A percentile compares a stretch with the other conserved stretches of the same genome.
Evolutionary conservation across 2,329 filamentous ascomycete species (phyloP).

Genomic region (Venturia carpophila): DNA sequence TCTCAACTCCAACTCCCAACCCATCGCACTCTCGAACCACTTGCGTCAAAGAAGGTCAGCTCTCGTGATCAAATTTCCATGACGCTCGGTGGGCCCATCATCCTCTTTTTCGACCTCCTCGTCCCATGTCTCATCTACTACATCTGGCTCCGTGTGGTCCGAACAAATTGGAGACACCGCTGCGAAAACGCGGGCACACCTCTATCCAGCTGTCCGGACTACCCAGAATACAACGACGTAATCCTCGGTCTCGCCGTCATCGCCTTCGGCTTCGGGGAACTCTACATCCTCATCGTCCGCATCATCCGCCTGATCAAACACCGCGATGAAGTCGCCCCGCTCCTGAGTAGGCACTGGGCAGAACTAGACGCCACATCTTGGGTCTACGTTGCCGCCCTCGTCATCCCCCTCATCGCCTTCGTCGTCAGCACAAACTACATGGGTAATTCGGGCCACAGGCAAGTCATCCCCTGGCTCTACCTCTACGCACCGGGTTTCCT

Average conservation of each 20-base stretch:
- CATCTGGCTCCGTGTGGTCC: conserved; percentile 25
- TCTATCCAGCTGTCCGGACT: background rate
- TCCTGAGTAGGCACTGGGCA: conserved; percentile 26
- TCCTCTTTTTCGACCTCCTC: conserved; percentile 27
- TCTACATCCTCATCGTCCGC: conserved; percentile 28
- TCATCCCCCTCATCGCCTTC: conserved; percentile 27
- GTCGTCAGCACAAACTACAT: conserved; percentile 19
- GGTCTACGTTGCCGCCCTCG: conserved; percentile 27
- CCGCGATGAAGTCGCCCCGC: conserved; percentile 26
- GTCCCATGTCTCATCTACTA: conserved; percentile 29
- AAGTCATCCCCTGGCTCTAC: conserved; percentile 26
- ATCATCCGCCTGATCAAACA: conserved; percentile 25
- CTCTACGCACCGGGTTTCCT: conserved; percentile 28
- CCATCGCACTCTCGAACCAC: conserved; percentile 11
- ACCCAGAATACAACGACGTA: conserved; percentile 24
- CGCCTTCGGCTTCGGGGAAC: conserved; percentile 27
- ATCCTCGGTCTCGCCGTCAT: conserved; percentile 27
- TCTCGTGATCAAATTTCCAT: conserved; percentile 26
- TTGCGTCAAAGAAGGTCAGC: conserved; percentile 25
- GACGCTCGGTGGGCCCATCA: conserved; percentile 27
- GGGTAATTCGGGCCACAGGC: conserved; percentile 19
- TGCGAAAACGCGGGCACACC: background rate
- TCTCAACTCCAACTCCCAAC: conserved; percentile 7
- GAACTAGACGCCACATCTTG: conserved; percentile 29
- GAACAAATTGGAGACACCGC: conserved; percentile 19